Conservation (phyloP, 2,329 filamentous ascomycete species). For the Phialemoniopsis sp. region DNA sequence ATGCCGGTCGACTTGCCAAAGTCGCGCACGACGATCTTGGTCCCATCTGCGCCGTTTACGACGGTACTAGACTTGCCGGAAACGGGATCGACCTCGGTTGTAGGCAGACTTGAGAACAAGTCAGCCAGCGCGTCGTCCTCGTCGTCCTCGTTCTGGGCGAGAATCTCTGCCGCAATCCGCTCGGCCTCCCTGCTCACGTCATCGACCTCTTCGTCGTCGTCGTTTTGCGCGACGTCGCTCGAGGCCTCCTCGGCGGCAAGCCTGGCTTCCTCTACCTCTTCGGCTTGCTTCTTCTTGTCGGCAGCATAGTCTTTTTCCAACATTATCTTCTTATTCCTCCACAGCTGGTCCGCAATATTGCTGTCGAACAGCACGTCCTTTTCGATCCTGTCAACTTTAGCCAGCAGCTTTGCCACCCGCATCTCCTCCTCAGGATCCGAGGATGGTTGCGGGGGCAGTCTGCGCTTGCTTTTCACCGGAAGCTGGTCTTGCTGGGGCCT, state of each 20-base stretch:
- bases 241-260: conserved; percentile 15
- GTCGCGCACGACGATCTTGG: conserved; percentile 64
- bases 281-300: conserved; percentile 34
- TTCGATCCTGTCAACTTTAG: conserved; percentile 74
- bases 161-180: conserved; percentile 53
- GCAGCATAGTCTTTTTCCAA: conserved; percentile 59
- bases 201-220: conserved; percentile 24
- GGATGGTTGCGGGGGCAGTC: not conserved
- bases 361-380: conserved; percentile 74
- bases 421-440: conserved; percentile 23
- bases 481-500: conserved; percentile 41
- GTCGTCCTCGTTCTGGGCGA: conserved; percentile 51
- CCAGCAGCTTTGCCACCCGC: conserved; percentile 61
- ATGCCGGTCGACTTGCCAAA: conserved; percentile 82
- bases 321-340: conserved; percentile 54
- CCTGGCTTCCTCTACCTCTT: conserved; percentile 23
- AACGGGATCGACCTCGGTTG: conserved; percentile 52
- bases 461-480: conserved; percentile 15
- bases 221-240: conserved; percentile 16
- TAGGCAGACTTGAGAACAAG: conserved; percentile 57
- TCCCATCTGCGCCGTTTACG: conserved; percentile 46
- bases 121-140: conserved; percentile 43
- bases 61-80: conserved; percentile 57
- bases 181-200: conserved; percentile 54
- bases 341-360: conserved; percentile 58